Base-by-base conservation (phyloP, 495 filamentous ascomycete genomes). In the Aspergillus olivimuriae region DNA sequence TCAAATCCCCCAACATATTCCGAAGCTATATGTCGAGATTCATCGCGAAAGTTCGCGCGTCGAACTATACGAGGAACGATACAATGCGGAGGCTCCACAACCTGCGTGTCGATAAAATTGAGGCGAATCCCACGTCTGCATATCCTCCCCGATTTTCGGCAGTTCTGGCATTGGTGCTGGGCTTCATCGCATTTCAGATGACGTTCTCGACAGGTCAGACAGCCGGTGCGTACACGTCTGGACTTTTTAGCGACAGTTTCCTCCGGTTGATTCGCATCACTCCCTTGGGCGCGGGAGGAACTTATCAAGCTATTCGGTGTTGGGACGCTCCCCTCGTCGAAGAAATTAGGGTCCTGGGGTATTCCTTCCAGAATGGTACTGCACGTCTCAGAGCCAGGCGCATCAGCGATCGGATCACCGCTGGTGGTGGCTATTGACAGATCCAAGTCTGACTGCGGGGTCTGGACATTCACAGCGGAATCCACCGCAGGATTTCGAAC, bases 61-160 rank as follows among this genome's bases (percentile, higher is more conserved):
- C 84, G 86, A 11, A 86, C 82, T 2, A 73, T 60, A 4, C 81
- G 76, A 2, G 72, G 79, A 16, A 75, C 72, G 34, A 83, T 57
- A 31, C 76, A 67, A 42, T 69, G 61, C 0, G 87, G 86, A 23
- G 88, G 88, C 10, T 70, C 72, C 53, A 82, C 77, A 34, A 81
- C 80, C 42, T 83, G 80, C 6, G 81, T 86, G 55, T 96, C 90
- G 50, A 95, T 90, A 55, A 95, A 98, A 59, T 97, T 98, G 31
- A 98, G 74, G 28, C 87, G 76, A 16, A 96, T 69, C 10, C 92
- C 92, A 33, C 90, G 77, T 58, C 89, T 85, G 72, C 92, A 98
- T 30, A 81, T 68, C 34, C 91, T 73, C 50, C 76, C 88, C 16
- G 89, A 91, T 61, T 95, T 97, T 17, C 76, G 77, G 64, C 92